These are phyloP conservation scores for Echinosophora koreensis DNA, from an alignment of 306 rosid species.

Conservation along the genomic window DNA sequence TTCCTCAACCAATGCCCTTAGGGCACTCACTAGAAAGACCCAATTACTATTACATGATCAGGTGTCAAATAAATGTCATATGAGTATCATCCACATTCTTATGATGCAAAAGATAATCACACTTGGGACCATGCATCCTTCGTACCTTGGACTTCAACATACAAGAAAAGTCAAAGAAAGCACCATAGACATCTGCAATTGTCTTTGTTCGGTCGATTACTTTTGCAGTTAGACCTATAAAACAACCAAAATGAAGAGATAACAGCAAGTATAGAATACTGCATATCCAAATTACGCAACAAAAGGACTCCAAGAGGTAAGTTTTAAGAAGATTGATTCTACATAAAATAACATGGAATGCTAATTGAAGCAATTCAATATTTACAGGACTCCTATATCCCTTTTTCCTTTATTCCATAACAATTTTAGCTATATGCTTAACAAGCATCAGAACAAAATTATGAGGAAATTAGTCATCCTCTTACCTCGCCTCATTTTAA, in stretches of 20 bases:
- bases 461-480: constrained; percentile 34
- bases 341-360: neutral
- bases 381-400: constrained; percentile 18
- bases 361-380: constrained; percentile 4
- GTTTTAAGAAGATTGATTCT: neutral
- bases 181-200: constrained; percentile 86
- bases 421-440: constrained; percentile 25
- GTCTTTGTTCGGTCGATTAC: constrained; percentile 83
- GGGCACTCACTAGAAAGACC: too few species aligned
- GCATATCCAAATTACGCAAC: neutral
- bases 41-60: neutral
- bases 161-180: constrained; percentile 88
- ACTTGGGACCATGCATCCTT: constrained; percentile 32
- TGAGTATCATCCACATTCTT: neutral
- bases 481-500: constrained; percentile 98
- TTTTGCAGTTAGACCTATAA: constrained; percentile 93
- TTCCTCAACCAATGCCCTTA: too few species aligned
- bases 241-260: constrained; percentile 45
- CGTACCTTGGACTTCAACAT: constrained; percentile 84
- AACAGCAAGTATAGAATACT: constrained; percentile 20
- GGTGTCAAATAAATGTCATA: neutral
- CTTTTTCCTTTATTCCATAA: neutral
- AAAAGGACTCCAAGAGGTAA: neutral
- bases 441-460: constrained; percentile 30
- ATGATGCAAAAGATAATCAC: constrained; percentile 6